Evolutionary conservation across 2,329 filamentous ascomycete genomes (phyloP), one percentile per base, ranked within the genome.

Genomic region (Nothophoma quercina): DNA sequence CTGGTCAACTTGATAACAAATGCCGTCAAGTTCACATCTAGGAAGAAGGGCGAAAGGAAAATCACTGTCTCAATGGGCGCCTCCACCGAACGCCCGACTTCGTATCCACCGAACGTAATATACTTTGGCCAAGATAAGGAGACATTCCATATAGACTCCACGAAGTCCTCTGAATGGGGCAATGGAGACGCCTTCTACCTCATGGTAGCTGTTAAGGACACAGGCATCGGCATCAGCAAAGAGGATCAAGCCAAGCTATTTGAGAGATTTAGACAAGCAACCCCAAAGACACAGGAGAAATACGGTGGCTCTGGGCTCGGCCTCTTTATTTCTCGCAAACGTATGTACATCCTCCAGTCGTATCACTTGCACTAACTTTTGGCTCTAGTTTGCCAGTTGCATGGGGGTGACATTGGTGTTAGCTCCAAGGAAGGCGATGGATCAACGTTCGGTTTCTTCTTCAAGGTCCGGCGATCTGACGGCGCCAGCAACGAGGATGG

Each of bases 21-120:
- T 42, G 74, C 76, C 0, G 76, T 80, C 48, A 80, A 80, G 34
- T 80, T 80, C 53, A 80, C 78, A 0, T 56, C 69, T 2, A 72
- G 67, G 46, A 75, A 77, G 49, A 63, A 73, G 4, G 67, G 73
- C 0, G 67, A 68, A 3, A 66, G 74, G 1, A 70, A 71, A 12
- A 77, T 80, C 29, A 74, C 65, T 0, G 72, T 80, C 4, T 75
- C 67, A 6, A 65, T 80, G 36, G 76, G 77, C 4, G 77, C 76
- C 15, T 69, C 69, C 1, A 15, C 49, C 4, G 56, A 74, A 21
- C 68, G 72, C 3, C 77, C 77, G 7, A 63, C 60, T 5, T 76
- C 73, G 3, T 78, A 78, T 51, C 77, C 77, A 4, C 76, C 77
- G 1, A 73, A 75, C 38, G 72, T 79, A 4, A 76, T 79, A 9